These are phyloP conservation scores for Blepharisma undulans DNA, from an alignment of 169 alveolate species.

Conservation along the genomic window DNA sequence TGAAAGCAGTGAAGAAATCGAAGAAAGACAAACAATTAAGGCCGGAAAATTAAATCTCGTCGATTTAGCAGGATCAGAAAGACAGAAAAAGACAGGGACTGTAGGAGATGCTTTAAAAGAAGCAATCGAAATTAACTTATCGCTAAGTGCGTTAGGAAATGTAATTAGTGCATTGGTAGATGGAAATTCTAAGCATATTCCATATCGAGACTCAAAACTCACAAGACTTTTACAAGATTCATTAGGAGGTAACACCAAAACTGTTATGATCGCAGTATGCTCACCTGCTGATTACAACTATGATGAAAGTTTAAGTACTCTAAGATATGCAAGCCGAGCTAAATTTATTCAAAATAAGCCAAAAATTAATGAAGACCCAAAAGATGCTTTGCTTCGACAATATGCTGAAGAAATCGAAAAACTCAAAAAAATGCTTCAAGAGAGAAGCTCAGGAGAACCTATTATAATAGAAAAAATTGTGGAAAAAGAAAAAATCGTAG, in stretches of 20 bases:
- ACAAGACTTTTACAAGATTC: conserved; percentile 91
- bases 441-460: neutral
- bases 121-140: conserved; percentile 92
- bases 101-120: conserved; percentile 89
- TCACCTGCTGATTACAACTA: conserved; percentile 93
- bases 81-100: conserved; percentile 83
- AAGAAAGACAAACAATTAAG: conserved; percentile 69
- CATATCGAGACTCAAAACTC: conserved; percentile 93
- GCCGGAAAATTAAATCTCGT: conserved; percentile 92
- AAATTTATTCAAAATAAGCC: conserved; percentile 67
- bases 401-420: conserved; percentile 75
- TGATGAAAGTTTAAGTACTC: conserved; percentile 92
- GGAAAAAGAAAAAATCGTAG: neutral
- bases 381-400: conserved; percentile 77
- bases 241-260: conserved; percentile 92
- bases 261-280: conserved; percentile 92
- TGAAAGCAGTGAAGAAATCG: conserved; percentile 74
- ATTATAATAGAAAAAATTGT: conserved; percentile 15
- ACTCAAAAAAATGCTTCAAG: conserved; percentile 52
- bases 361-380: conserved; percentile 82
- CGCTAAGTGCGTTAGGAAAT: conserved; percentile 92
- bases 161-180: conserved; percentile 92
- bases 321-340: conserved; percentile 75
- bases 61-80: conserved; percentile 92
- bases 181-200: conserved; percentile 87